Conservation (phyloP, 805 yeast genomes). For the Kodamaea laetipori region DNA sequence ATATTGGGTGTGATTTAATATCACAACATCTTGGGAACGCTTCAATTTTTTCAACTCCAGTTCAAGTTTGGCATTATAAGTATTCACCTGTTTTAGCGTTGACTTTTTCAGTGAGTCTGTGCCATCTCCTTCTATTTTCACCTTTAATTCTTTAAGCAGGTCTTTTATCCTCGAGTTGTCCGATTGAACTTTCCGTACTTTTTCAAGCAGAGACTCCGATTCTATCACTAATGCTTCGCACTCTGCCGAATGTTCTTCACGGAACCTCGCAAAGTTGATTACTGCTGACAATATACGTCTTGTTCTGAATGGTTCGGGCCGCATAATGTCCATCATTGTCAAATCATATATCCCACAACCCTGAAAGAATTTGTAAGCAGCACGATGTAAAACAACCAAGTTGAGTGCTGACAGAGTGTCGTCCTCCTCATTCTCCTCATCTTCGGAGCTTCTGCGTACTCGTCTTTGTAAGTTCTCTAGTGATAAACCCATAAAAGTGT, state of each 20-base stretch:
- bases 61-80: slow-evolving; percentile 59
- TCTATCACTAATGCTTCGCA: slow-evolving; percentile 62
- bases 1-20: slow-evolving; percentile 63
- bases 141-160: slow-evolving; percentile 14
- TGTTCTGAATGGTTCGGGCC: slow-evolving; percentile 72
- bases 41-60: slow-evolving; percentile 61
- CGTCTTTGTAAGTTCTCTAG: slow-evolving; percentile 28
- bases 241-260: slow-evolving; percentile 74
- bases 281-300: slow-evolving; percentile 75
- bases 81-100: slow-evolving; percentile 40
- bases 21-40: slow-evolving; percentile 60
- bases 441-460: slow-evolving; percentile 15
- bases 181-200: slow-evolving; percentile 33
- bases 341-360: slow-evolving; percentile 81
- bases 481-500: slow-evolving; percentile 57
- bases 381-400: slow-evolving; percentile 58
- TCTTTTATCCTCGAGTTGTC: slow-evolving; percentile 15
- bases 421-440: slow-evolving; percentile 27
- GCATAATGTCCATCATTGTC: slow-evolving; percentile 67
- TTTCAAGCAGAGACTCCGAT: slow-evolving; percentile 52
- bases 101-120: slow-evolving; percentile 31
- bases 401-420: slow-evolving; percentile 43
- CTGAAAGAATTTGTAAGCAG: slow-evolving; percentile 61
- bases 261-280: slow-evolving; percentile 80
- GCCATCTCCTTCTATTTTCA: slow-evolving; percentile 15